A percentile compares a stretch with the other conserved stretches of the same genome.
These are phyloP conservation scores for Alternaria sp. DNA, from an alignment of 2,329 filamentous ascomycete genomes.

Conservation along the genomic window DNA sequence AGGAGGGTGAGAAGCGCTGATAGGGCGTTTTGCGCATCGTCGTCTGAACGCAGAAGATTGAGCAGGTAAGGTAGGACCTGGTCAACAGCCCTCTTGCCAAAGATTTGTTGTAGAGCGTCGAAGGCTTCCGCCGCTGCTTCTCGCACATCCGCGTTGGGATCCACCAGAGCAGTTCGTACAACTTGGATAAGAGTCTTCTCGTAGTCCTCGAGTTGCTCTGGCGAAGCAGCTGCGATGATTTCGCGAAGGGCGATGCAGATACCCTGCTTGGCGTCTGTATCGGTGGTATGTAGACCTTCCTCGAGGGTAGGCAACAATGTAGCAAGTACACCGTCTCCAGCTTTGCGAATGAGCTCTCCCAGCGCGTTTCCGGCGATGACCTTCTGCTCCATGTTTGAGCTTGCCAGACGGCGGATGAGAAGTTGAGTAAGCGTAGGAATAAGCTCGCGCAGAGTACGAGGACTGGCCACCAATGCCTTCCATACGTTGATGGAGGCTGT, in stretches of 20 bases:
- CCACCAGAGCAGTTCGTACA: constrained; percentile 88
- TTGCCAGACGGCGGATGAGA: constrained; percentile 90
- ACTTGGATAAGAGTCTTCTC: constrained; percentile 95
- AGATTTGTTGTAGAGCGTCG: constrained; percentile 88
- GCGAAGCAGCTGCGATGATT: constrained; percentile 85
- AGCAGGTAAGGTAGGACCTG: constrained; percentile 93
- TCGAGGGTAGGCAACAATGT: constrained; percentile 90
- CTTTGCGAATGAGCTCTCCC: constrained; percentile 95
- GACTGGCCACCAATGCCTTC: constrained; percentile 94
- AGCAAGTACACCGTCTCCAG: constrained; percentile 89
- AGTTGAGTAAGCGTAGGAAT: constrained; percentile 94
- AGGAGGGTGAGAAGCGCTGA: constrained; percentile 91
- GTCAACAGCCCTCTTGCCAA: constrained; percentile 93
- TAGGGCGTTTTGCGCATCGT: constrained; percentile 88
- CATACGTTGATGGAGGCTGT: constrained; percentile 90
- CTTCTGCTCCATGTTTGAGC: constrained; percentile 98
- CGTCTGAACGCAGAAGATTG: constrained; percentile 83
- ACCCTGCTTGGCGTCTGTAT: constrained; percentile 92
- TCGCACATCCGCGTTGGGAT: constrained; percentile 85
- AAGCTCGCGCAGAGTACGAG: constrained; percentile 90
- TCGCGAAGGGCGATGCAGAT: constrained; percentile 97
- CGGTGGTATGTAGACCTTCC: constrained; percentile 87
- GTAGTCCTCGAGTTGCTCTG: constrained; percentile 89
- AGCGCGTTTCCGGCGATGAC: constrained; percentile 97
- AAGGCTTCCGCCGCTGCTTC: constrained; percentile 98